These are phyloP conservation scores for Apiotrichum siamense DNA, from an alignment of 1,284 basidiomycete genomes.

Conservation along the genomic window DNA sequence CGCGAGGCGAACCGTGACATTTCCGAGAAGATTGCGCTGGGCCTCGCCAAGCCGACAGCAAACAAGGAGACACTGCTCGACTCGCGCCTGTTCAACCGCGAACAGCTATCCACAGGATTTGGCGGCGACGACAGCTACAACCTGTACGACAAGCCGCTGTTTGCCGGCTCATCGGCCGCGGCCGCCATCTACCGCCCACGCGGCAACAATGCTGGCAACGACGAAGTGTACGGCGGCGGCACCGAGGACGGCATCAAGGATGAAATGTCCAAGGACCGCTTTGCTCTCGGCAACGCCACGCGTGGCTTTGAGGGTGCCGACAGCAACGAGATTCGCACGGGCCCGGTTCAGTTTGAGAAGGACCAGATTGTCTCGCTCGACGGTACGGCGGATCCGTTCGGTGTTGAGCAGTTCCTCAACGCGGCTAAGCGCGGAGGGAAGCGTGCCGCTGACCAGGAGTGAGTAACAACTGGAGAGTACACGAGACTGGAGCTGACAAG, in stretches of 20 bases:
- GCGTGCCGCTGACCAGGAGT: conserved; percentile 54
- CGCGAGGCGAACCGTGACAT: conserved; percentile 95
- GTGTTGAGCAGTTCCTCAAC: conserved; percentile 93
- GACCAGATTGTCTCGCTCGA: conserved; percentile 57
- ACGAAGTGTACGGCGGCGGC: conserved; percentile 85
- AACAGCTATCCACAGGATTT: conserved; percentile 71
- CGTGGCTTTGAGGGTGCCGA: conserved; percentile 69
- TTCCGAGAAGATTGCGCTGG: conserved; percentile 96
- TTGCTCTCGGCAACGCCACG: conserved; percentile 75
- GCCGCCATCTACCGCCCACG: conserved; percentile 96
- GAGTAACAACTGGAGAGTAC: conserved; percentile 1
- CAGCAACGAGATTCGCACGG: conserved; percentile 67
- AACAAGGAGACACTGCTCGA: conserved; percentile 97
- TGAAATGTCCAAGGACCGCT: conserved; percentile 88
- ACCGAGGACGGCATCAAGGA: conserved; percentile 88
- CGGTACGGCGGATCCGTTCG: conserved; percentile 76
- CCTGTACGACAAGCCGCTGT: conserved; percentile 89
- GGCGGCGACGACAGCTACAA: conserved; percentile 90
- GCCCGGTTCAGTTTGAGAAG: conserved; percentile 99
- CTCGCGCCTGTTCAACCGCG: conserved; percentile 94
- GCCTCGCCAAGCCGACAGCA: conserved; percentile 89
- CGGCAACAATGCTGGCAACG: conserved; percentile 67
- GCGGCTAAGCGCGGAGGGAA: conserved; percentile 92
- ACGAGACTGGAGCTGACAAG: conserved; percentile 1
- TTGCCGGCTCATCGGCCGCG: conserved; percentile 90